These are phyloP conservation scores for Aspergillus unguis DNA, from an alignment of 2,329 filamentous ascomycete species.

Conservation along the genomic window DNA sequence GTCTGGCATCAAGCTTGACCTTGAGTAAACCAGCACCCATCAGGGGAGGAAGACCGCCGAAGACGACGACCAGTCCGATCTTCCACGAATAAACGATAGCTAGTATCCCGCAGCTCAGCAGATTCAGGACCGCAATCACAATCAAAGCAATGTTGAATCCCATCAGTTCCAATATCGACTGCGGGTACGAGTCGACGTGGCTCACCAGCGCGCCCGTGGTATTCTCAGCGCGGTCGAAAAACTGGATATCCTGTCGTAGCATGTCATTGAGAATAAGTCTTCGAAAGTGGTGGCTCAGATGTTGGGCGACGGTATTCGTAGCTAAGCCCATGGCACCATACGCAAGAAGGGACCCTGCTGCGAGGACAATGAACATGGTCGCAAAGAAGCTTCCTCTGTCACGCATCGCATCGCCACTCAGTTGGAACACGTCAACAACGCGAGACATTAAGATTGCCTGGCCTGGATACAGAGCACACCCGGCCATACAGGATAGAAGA, in stretches of 20 bases:
- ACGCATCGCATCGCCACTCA: slow-evolving; percentile 58
- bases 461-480: slow-evolving; percentile 74
- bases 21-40: slow-evolving; percentile 47
- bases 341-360: slow-evolving; percentile 25
- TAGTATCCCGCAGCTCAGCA: slow-evolving; percentile 47
- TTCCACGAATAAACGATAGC: slow-evolving; percentile 51
- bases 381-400: slow-evolving; percentile 82
- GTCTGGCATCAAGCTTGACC: slow-evolving; percentile 66
- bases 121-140: slow-evolving; percentile 66
- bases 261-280: slow-evolving; percentile 83
- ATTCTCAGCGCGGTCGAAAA: slow-evolving; percentile 88
- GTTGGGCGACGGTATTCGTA: slow-evolving; percentile 63
- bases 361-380: slow-evolving; percentile 83
- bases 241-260: slow-evolving; percentile 86
- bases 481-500: slow-evolving; percentile 43
- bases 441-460: slow-evolving; percentile 84
- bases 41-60: slow-evolving; percentile 48
- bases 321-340: slow-evolving; percentile 55
- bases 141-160: slow-evolving; percentile 77
- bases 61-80: slow-evolving; percentile 48
- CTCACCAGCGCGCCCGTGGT: slow-evolving; percentile 74
- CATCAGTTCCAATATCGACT: slow-evolving; percentile 64
- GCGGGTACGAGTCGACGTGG: slow-evolving; percentile 34
- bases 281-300: slow-evolving; percentile 74
- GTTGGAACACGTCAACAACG: slow-evolving; percentile 69